A percentile compares a stretch with the other conserved stretches of the same genome.
Evolutionary conservation across 768 basidiomycete species (phyloP).

Genomic region (Suillus luteus): DNA sequence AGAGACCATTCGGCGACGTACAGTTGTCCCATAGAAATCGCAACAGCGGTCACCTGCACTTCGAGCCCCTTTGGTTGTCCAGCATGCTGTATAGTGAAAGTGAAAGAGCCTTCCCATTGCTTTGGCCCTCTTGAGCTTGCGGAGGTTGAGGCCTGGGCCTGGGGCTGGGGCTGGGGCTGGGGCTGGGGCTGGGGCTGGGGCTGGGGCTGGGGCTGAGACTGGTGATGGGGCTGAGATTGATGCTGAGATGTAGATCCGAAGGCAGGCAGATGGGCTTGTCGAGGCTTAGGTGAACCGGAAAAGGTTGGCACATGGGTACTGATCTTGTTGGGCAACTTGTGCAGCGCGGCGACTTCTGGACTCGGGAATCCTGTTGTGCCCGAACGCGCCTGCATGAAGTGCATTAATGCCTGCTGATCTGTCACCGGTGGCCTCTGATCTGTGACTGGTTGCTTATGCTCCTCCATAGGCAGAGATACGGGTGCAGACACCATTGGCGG

Average conservation of each 20-base stretch:
- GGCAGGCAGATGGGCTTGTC: not conserved
- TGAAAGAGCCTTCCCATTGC: slow-evolving; percentile 52
- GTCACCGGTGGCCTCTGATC: slow-evolving; percentile 17
- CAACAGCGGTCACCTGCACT: slow-evolving; percentile 36
- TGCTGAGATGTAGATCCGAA: slow-evolving; percentile 3
- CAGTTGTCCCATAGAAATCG: slow-evolving; percentile 34
- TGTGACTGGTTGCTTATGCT: slow-evolving; percentile 20
- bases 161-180: not conserved
- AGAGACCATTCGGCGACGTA: slow-evolving; percentile 28
- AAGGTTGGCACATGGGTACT: slow-evolving; percentile 29
- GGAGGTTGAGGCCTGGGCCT: slow-evolving; percentile 7
- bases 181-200: slow-evolving; percentile 2
- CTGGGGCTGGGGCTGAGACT: not conserved
- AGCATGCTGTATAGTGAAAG: slow-evolving; percentile 40
- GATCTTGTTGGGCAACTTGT: slow-evolving; percentile 51
- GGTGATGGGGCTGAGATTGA: not conserved
- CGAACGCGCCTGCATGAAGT: slow-evolving; percentile 33
- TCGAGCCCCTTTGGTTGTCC: slow-evolving; percentile 32
- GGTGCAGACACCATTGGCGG: not conserved
- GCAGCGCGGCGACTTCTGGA: slow-evolving; percentile 40
- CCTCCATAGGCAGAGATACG: slow-evolving; percentile 16
- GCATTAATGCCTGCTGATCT: slow-evolving; percentile 23
- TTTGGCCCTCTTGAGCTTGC: slow-evolving; percentile 1
- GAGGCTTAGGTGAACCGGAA: slow-evolving; percentile 19
- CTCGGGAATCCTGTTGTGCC: slow-evolving; percentile 14